These are phyloP conservation scores for Chaetomiaceae sp. DNA, from an alignment of 2,329 filamentous ascomycete species.

Conservation along the genomic window DNA sequence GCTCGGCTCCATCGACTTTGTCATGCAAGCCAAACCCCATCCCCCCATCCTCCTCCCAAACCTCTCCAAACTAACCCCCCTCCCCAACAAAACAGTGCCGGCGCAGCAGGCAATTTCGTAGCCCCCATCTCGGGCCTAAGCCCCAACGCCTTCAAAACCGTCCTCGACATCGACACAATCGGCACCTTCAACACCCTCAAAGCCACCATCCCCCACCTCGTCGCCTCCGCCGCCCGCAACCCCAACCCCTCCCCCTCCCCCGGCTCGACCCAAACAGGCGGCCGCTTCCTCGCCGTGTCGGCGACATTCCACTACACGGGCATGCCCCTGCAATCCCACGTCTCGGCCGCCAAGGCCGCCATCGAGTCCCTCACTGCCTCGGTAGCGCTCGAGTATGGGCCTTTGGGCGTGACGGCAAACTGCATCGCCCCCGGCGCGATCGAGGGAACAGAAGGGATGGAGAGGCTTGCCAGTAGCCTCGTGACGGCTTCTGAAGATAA, in stretches of 20 bases:
- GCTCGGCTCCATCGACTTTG: constrained; percentile 84
- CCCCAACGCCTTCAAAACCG: constrained; percentile 86
- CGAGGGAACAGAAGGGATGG: constrained; percentile 75
- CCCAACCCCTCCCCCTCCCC: constrained; percentile 51
- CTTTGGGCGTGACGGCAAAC: constrained; percentile 80
- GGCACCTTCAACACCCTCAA: constrained; percentile 95
- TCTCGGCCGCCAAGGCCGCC: constrained; percentile 85
- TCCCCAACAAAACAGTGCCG: constrained; percentile 64
- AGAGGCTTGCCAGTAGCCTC: constrained; percentile 49
- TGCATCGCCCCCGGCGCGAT: constrained; percentile 87
- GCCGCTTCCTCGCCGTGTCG: constrained; percentile 84
- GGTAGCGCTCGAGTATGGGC: constrained; percentile 84
- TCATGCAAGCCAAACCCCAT: constrained; percentile 61
- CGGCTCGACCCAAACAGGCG: constrained; percentile 57
- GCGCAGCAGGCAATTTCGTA: constrained; percentile 93
- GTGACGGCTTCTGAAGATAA: constrained; percentile 29
- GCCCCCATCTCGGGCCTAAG: constrained; percentile 77
- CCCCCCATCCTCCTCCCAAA: background rate
- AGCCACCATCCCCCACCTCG: constrained; percentile 77
- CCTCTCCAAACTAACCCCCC: background rate
- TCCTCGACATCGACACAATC: constrained; percentile 93
- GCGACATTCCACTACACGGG: constrained; percentile 90
- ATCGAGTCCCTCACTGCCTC: constrained; percentile 79
- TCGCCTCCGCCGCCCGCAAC: constrained; percentile 66
- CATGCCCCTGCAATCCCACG: constrained; percentile 80